These are phyloP conservation scores for Beauveria pseudobassiana DNA, from an alignment of 2,329 filamentous ascomycete species.

Conservation along the genomic window DNA sequence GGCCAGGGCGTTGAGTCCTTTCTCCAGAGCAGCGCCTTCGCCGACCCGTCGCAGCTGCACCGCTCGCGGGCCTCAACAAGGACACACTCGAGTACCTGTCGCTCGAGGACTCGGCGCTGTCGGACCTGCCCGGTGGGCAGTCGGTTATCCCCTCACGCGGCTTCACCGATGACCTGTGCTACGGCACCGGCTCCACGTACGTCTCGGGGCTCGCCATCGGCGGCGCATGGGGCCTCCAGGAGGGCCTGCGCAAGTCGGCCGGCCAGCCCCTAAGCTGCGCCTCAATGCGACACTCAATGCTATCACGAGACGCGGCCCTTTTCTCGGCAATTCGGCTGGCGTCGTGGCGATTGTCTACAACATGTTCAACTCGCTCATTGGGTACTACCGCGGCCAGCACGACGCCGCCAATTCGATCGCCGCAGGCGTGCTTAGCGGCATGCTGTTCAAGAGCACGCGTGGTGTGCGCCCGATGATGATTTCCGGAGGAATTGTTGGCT, in stretches of 20 bases:
- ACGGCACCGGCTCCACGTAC: constrained; percentile 93
- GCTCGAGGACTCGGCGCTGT: constrained; percentile 84
- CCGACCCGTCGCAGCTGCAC: constrained; percentile 84
- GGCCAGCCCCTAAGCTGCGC: constrained; percentile 79
- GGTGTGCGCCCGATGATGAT: constrained; percentile 90
- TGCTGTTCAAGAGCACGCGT: constrained; percentile 93
- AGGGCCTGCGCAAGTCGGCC: constrained; percentile 75
- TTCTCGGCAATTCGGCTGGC: constrained; percentile 91
- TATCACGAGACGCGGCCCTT: constrained; percentile 85
- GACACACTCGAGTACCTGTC: constrained; percentile 91
- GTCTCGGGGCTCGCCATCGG: constrained; percentile 78
- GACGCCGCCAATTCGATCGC: constrained; percentile 83
- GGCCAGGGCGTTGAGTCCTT: constrained; percentile 82
- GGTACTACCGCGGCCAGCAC: constrained; percentile 73
- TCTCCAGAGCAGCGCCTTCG: constrained; percentile 65
- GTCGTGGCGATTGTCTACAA: constrained; percentile 97
- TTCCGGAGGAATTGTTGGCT: constrained; percentile 81
- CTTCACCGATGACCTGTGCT: constrained; percentile 97
- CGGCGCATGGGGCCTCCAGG: constrained; percentile 85
- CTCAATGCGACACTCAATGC: constrained; percentile 94
- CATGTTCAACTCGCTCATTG: constrained; percentile 78
- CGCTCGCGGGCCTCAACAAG: constrained; percentile 85
- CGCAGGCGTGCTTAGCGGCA: constrained; percentile 81
- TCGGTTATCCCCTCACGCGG: constrained; percentile 89
- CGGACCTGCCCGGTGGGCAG: constrained; percentile 75